A percentile compares a stretch with the other conserved stretches of the same genome.
phyloP scores from a whole-genome alignment of 2,329 filamentous ascomycete species.

The Cladosporium sp. region DNA sequence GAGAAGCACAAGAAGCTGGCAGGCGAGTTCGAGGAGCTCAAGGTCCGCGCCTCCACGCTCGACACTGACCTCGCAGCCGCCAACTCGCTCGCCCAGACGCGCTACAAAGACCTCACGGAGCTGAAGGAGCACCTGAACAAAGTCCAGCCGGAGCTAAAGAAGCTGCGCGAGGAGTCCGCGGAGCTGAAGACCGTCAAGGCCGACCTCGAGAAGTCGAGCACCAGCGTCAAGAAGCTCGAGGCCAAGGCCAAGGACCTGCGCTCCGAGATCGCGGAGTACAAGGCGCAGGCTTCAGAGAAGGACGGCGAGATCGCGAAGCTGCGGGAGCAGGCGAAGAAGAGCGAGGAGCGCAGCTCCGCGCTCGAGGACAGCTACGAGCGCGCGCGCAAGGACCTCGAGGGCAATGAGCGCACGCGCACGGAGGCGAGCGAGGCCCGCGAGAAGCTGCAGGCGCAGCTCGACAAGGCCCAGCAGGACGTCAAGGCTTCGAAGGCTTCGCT shows the following conservation, averaged over 20 bases:
- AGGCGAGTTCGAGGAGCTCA: conserved; percentile 64
- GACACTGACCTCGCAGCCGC: conserved; percentile 81
- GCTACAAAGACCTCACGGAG: conserved; percentile 83
- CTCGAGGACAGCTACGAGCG: conserved; percentile 74
- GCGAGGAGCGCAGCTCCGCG: conserved; percentile 63
- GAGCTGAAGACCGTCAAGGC: conserved; percentile 69
- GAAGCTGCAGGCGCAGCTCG: conserved; percentile 63
- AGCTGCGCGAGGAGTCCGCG: conserved; percentile 67
- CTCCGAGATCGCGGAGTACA: conserved; percentile 63
- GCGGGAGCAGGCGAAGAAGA: conserved; percentile 70
- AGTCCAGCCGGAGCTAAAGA: conserved; percentile 77
- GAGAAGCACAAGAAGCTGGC: conserved; percentile 52
- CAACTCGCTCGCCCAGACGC: conserved; percentile 75
- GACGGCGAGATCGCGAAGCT: conserved; percentile 72
- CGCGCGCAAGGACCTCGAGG: conserved; percentile 69
- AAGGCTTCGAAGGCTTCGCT: conserved; percentile 50
- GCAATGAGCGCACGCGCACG: conserved; percentile 70
- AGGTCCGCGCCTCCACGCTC: conserved; percentile 60
- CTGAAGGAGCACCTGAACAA: conserved; percentile 75
- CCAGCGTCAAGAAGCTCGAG: conserved; percentile 70
- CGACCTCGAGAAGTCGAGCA: conserved; percentile 58
- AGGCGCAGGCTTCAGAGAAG: conserved; percentile 64
- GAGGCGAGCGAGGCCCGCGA: conserved; percentile 70
- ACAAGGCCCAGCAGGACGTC: conserved; percentile 66
- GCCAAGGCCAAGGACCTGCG: conserved; percentile 75